phyloP scores from a whole-genome alignment of 2,329 filamentous ascomycete species.

The Trichoderma breve region DNA sequence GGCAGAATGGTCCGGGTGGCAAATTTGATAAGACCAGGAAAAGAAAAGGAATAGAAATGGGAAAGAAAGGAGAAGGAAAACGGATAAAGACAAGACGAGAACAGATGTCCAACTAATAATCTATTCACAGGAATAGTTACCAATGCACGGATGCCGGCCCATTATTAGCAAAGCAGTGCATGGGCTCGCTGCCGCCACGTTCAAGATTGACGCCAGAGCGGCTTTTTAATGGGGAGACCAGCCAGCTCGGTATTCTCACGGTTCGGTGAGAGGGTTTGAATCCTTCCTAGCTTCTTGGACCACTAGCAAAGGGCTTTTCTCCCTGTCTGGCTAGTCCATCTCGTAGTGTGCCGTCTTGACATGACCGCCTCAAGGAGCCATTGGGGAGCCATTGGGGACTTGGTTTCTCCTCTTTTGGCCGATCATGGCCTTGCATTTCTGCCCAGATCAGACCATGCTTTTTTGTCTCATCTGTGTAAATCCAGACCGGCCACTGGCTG shows the following conservation, averaged over 20 bases:
- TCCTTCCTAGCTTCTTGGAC: background rate
- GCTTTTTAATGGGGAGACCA: background rate
- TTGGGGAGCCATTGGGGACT: background rate
- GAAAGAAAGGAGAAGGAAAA: background rate
- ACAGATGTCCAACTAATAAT: background rate
- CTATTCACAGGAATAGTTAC: background rate
- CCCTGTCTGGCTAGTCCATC: background rate
- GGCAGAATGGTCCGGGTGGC: constrained; percentile 1
- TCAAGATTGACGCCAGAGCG: constrained; percentile 8
- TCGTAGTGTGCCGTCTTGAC: background rate
- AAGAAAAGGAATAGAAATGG: background rate
- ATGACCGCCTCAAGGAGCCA: background rate
- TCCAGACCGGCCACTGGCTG: background rate
- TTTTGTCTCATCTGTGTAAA: background rate
- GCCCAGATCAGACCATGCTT: background rate
- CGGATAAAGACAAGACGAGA: background rate
- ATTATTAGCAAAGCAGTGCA: background rate
- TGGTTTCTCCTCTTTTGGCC: background rate
- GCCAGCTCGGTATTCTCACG: background rate
- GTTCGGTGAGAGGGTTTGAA: background rate
- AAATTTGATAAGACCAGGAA: background rate
- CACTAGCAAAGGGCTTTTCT: background rate
- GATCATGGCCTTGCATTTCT: background rate
- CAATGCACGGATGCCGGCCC: constrained; percentile 2
- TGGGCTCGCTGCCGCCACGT: background rate